Percentiles rank a stretch among this genome's conserved stretches.
phyloP scores from a whole-genome alignment of 1,284 basidiomycete genomes.

The Cryptococcus deneoformans region DNA sequence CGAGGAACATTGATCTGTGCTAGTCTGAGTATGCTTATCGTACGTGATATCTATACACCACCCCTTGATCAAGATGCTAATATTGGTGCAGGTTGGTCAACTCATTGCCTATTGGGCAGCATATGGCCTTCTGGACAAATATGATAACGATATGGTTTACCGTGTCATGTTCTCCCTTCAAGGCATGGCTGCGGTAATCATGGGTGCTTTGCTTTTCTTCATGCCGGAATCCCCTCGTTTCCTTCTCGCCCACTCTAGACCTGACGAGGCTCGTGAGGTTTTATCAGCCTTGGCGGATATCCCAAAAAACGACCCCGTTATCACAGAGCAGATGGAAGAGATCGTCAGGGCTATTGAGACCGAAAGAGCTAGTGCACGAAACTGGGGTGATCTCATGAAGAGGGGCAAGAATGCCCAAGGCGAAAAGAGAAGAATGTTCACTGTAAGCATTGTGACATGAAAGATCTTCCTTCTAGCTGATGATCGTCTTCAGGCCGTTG shows the following conservation, averaged over 20 bases:
- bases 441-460: constrained; percentile 7
- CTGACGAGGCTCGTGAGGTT: constrained; percentile 12
- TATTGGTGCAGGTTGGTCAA: constrained; percentile 16
- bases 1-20: constrained; percentile 21
- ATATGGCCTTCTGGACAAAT: constrained; percentile 17
- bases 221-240: constrained; percentile 21
- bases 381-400: constrained; percentile 17
- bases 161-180: constrained; percentile 18
- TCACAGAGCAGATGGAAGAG: constrained; percentile 11
- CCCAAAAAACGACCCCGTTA: constrained; percentile 5
- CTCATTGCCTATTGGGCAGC: constrained; percentile 24
- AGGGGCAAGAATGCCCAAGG: constrained; percentile 10
- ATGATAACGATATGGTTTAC: constrained; percentile 14
- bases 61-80: neutral
- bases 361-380: constrained; percentile 13
- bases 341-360: constrained; percentile 18
- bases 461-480: neutral
- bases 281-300: constrained; percentile 10
- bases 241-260: constrained; percentile 9
- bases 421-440: constrained; percentile 20
- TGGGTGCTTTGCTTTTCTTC: constrained; percentile 10
- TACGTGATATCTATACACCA: constrained; percentile 3
- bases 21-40: constrained; percentile 19
- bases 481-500: neutral
- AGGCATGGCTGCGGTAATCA: constrained; percentile 13